Percentiles rank a stretch among this genome's conserved stretches.
Evolutionary conservation across 805 yeast genomes (phyloP).

Genomic region (Metschnikowia gelsemii): DNA sequence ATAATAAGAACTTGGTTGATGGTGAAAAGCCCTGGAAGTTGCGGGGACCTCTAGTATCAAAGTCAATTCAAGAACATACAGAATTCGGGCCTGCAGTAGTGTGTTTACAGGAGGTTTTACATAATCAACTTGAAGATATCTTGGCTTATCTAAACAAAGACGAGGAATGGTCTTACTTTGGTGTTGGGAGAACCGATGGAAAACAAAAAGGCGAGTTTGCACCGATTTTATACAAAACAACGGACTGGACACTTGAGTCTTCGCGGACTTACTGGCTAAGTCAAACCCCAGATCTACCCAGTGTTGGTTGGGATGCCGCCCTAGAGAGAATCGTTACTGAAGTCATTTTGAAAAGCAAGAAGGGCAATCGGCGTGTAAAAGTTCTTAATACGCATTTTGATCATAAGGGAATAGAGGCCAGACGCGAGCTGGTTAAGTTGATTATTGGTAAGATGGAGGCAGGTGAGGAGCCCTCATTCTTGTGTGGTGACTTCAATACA

Average conservation of each 20-base stretch:
- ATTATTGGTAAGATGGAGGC: conserved; percentile 41
- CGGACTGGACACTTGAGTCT: conserved; percentile 34
- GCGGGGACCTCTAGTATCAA: conserved; percentile 38
- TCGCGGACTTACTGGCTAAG: conserved; percentile 41
- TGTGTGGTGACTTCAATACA: conserved; percentile 46
- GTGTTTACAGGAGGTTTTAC: conserved; percentile 41
- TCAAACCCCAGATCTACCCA: conserved; percentile 38
- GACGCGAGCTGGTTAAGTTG: conserved; percentile 34
- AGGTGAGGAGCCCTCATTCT: conserved; percentile 35
- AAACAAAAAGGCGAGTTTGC: conserved; percentile 22
- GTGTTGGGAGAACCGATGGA: conserved; percentile 20
- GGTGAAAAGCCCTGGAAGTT: conserved; percentile 48
- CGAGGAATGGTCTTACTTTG: conserved; percentile 33
- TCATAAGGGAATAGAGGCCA: conserved; percentile 38
- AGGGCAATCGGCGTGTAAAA: conserved; percentile 27
- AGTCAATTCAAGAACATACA: conserved; percentile 43
- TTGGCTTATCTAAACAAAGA: conserved; percentile 26
- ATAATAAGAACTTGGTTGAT: conserved; percentile 32
- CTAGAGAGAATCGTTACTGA: conserved; percentile 41
- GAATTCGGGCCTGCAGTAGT: conserved; percentile 33
- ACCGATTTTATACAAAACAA: conserved; percentile 34
- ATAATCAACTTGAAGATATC: conserved; percentile 36
- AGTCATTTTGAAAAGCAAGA: conserved; percentile 32
- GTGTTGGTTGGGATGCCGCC: conserved; percentile 46
- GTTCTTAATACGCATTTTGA: conserved; percentile 45